Base-by-base conservation (phyloP, 2,329 filamentous ascomycete species). In the Ophiostoma sp. region DNA sequence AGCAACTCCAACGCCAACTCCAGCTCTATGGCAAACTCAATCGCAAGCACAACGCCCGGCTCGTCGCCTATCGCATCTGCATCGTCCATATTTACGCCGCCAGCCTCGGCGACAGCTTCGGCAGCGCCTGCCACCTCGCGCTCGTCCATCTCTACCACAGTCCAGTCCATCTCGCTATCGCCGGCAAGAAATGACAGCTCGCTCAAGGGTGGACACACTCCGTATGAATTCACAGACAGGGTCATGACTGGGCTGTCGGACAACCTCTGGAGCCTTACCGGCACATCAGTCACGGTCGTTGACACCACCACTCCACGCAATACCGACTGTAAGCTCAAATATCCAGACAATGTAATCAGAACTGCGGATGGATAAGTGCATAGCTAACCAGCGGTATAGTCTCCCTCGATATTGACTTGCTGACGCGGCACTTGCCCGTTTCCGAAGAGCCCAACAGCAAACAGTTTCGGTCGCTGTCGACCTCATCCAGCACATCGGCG, bases 381-480 rank as follows among this genome's bases (percentile, higher is more conserved):
- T 17, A n/a, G 23, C 52, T 57, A 57, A 57, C n/a, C 2, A 44
- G 17, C 36, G 20, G 15, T 8, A 27, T n/a, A 71, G 70, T 71
- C 60, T 71, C 70, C 20, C 48, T 69, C 64, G 54, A 68, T 36
- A 36, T 70, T n/a, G 70, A 70, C 68, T 39, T 71, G 17, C n/a
- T 71, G 7, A 68, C 68, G 31, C 27, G 57, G 3, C 64, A 41
- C 33, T 20, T 48, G 36, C 52, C 70, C 7, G 13, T 41, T 10
- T 31, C 44, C 31, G 70, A 67, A 20, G n/a, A 64, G 41, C 11
- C 54, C 31, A 41, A 54, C 41, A 27, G 39, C n/a, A 66, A 67
- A 6, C 27, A 39, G 33, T 39, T 23, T 20, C 62, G 62, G 7
- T 39, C 35, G 7, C 62, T 65, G 20, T 65, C 62, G 8, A 23